Evolutionary conservation across 306 rosid genomes (phyloP), one percentile per base, ranked within the genome.

Genomic region (Prosopis cineraria): DNA sequence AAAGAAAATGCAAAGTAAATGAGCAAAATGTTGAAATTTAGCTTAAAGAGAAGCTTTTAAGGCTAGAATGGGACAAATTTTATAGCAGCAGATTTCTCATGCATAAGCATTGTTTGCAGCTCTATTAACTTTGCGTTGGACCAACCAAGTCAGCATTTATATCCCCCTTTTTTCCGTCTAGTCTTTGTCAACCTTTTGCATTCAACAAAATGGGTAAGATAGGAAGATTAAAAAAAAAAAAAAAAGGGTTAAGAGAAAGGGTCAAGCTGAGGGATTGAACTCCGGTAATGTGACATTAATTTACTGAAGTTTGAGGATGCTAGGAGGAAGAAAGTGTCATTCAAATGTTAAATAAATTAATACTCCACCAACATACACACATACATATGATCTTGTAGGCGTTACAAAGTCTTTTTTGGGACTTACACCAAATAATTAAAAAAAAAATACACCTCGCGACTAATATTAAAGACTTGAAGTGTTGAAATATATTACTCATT

Each of bases 1-100:
- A 83, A 81, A 80, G 84, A 73, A 84, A 85, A 87, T 82, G 84
- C 81, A 82, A 70, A 88, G 84, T 59, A 79, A 70, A 84, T 71
- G 81, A 82, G 82, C 74, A 24, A 53, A 75, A 60, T 64, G 65
- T 79, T 74, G 77, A 72, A 6, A 40, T 67, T 67, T 40, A 67
- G 4, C 27, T 29, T 64, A 19, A 37, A 65, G 33, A 66, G 71
- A 39, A 22, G 20, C 29, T 22, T 60, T 22, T 24, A 22, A 22
- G 12, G 72, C 33, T 52, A 67, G 14, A 67, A 65, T 65, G 47
- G 16, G 27, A 10, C 16, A 37, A 47, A 11, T 17, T 17, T 14
- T 63, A 30, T 60, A 63, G 14, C 69, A 63, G 43, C 40, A 14
- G 19, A 60, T 19, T 60, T 60, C 10, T 29, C 39, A 29, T 60